Conservation (phyloP, 768 basidiomycete species). For the Auriscalpium orientale region DNA sequence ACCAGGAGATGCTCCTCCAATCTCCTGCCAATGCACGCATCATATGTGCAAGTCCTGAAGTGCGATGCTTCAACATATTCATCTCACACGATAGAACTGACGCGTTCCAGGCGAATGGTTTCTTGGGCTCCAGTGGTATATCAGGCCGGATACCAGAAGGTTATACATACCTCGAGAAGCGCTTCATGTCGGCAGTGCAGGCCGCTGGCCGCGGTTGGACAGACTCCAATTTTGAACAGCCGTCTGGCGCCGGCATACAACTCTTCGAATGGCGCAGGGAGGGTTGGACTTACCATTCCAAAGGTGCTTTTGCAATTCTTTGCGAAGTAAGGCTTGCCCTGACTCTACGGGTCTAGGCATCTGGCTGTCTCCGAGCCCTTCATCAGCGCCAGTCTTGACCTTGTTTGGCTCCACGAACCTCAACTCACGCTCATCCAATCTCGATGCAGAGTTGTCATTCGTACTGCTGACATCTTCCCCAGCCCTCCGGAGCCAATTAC, state of each 20-base stretch:
- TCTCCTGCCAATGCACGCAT: constrained; percentile 58
- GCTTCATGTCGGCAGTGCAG: constrained; percentile 64
- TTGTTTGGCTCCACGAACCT: constrained; percentile 94
- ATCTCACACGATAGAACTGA: background rate
- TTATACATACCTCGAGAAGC: constrained; percentile 81
- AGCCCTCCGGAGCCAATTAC: constrained; percentile 39
- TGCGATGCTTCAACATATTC: constrained; percentile 25
- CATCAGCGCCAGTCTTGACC: constrained; percentile 55
- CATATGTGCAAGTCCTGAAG: constrained; percentile 82
- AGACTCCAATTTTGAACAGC: constrained; percentile 11
- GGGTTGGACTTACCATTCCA: constrained; percentile 98
- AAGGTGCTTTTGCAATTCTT: constrained; percentile 48
- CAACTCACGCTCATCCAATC: constrained; percentile 81
- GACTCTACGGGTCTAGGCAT: constrained; percentile 43
- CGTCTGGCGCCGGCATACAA: constrained; percentile 41
- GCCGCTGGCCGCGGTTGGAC: constrained; percentile 33
- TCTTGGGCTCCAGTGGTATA: constrained; percentile 81
- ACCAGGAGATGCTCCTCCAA: constrained; percentile 64
- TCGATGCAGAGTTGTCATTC: constrained; percentile 91
- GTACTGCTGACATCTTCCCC: constrained; percentile 63
- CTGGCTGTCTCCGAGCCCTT: constrained; percentile 64
- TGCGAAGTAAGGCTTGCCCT: background rate
- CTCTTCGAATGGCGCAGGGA: constrained; percentile 81
- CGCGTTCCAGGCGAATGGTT: constrained; percentile 79
- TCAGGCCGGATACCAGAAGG: constrained; percentile 94